Percentiles rank a stretch among this genome's conserved stretches.
These are phyloP conservation scores for Glycine tomentella DNA, from an alignment of 306 rosid genomes.

Conservation along the genomic window DNA sequence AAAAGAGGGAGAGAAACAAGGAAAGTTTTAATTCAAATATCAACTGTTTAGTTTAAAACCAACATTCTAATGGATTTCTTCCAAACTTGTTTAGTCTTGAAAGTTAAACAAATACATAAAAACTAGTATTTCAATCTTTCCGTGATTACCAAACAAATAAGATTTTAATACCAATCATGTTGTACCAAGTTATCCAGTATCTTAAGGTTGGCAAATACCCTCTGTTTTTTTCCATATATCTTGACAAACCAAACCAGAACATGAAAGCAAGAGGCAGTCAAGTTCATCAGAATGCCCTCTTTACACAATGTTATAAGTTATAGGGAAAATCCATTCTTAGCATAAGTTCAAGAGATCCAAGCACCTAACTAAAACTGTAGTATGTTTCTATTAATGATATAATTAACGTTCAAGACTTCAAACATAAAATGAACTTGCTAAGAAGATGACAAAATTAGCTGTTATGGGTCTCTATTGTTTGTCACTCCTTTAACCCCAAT, in stretches of 20 bases:
- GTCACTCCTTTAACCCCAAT: slow-evolving; percentile 9
- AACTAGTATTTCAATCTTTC: too few relatives aligned
- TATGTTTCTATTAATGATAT: background rate
- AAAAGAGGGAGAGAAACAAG: background rate
- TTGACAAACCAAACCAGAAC: background rate
- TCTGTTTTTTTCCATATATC: too few relatives aligned
- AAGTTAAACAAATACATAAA: too few relatives aligned
- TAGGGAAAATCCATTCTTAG: slow-evolving; percentile 11
- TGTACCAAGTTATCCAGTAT: too few relatives aligned
- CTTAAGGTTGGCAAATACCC: too few relatives aligned
- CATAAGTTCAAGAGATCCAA: background rate
- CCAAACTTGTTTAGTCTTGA: too few relatives aligned
- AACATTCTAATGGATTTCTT: too few relatives aligned
- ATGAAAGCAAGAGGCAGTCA: slow-evolving; percentile 8
- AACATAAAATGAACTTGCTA: background rate
- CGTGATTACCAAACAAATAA: too few relatives aligned
- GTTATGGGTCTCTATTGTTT: background rate
- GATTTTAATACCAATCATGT: too few relatives aligned
- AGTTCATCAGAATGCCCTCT: slow-evolving; percentile 16
- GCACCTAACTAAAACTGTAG: background rate
- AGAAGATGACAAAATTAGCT: background rate
- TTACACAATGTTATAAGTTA: background rate
- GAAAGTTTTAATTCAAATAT: background rate
- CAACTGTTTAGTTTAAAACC: background rate
- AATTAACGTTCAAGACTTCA: background rate